Evolutionary conservation across 1,284 basidiomycete species (phyloP).

Genomic region (Inonotus hispidus): DNA sequence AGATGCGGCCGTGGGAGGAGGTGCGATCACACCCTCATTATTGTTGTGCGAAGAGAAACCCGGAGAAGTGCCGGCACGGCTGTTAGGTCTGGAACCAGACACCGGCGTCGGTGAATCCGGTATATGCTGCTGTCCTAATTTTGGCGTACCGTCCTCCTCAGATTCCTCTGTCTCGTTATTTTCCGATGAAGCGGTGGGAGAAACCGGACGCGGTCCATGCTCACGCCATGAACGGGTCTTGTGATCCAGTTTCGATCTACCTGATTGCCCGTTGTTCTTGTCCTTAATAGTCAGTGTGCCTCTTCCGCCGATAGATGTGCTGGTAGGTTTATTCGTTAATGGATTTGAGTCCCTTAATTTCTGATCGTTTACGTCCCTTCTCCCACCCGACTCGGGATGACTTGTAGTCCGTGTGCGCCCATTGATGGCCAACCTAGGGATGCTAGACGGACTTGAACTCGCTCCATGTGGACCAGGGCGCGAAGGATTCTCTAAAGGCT

Average conservation of each 20-base stretch:
- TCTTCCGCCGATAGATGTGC: neutral
- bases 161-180: neutral
- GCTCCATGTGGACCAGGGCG: neutral
- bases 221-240: neutral
- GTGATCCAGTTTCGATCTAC: neutral
- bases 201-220: conserved; percentile 28
- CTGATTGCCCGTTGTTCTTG: neutral
- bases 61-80: neutral
- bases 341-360: neutral
- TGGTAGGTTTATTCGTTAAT: neutral
- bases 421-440: neutral
- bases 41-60: neutral
- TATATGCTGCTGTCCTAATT: conserved; percentile 3
- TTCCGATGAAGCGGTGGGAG: conserved; percentile 35
- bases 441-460: neutral
- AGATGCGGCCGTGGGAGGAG: neutral
- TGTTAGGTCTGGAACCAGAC: neutral
- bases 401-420: conserved; percentile 11
- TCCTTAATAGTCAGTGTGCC: neutral
- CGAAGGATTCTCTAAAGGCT: neutral
- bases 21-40: neutral
- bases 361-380: neutral
- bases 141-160: conserved; percentile 25
- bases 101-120: conserved; percentile 1
- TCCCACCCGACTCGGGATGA: conserved; percentile 13